phyloP scores from a whole-genome alignment of 1,284 basidiomycete species.

The Apiotrichum veenhuisii region DNA sequence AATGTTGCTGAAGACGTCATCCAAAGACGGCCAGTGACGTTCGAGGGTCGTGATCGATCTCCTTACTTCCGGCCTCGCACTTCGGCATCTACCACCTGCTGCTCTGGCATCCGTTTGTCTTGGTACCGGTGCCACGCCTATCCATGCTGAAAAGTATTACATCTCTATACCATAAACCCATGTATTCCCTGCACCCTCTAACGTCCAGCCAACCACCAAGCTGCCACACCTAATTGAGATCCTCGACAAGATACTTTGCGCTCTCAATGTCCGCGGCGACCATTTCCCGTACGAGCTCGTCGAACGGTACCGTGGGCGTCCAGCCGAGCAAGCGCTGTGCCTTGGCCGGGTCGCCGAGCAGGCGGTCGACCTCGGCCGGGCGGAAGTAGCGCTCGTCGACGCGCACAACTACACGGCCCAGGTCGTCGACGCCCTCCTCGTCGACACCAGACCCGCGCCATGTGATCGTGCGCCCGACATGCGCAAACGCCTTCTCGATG shows the following conservation, averaged over 20 bases:
- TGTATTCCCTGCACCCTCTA: neutral
- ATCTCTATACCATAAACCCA: too few relatives aligned
- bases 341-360: conserved; percentile 55
- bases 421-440: conserved; percentile 33
- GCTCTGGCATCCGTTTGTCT: too few relatives aligned
- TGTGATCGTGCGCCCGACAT: conserved; percentile 64
- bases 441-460: conserved; percentile 70
- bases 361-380: conserved; percentile 77
- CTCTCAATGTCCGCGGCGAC: conserved; percentile 41
- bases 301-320: conserved; percentile 76
- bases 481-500: conserved; percentile 74
- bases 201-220: neutral
- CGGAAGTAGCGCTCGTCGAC: conserved; percentile 41
- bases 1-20: too few relatives aligned
- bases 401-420: conserved; percentile 11
- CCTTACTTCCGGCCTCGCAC: too few relatives aligned
- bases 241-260: conserved; percentile 25
- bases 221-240: conserved; percentile 16
- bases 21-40: too few relatives aligned
- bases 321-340: conserved; percentile 78
- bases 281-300: conserved; percentile 81
- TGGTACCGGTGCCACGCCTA: too few relatives aligned
- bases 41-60: too few relatives aligned
- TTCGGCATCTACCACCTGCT: too few relatives aligned
- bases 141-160: too few relatives aligned